Percentiles rank a stretch among this genome's conserved stretches.
Evolutionary conservation across 108 stramenopile species (phyloP).

Genomic region (Pseudonitzschia multistriata): DNA sequence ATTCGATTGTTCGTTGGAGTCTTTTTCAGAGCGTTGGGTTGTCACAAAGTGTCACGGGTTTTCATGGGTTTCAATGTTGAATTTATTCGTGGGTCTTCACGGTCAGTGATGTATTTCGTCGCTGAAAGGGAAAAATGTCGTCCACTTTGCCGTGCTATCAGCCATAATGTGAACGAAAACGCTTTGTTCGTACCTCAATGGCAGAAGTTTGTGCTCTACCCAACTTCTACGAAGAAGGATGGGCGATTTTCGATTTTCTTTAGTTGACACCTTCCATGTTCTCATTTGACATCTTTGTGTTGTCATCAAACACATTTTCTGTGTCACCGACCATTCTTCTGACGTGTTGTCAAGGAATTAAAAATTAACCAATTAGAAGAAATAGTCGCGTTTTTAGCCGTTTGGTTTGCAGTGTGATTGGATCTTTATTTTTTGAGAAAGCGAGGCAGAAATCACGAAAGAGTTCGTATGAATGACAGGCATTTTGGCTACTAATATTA

Average conservation of each 20-base stretch:
- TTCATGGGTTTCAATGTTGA: not conserved
- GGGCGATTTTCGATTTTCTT: not conserved
- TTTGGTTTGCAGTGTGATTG: not conserved
- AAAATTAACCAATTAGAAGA: slow-evolving; percentile 8
- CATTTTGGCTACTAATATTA: too few species aligned
- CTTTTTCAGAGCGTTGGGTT: not conserved
- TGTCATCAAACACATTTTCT: not conserved
- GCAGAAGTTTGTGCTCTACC: too few species aligned
- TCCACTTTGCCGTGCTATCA: not conserved
- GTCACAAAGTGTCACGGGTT: not conserved
- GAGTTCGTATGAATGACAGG: too few species aligned
- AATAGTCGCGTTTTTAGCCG: not conserved
- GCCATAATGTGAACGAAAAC: not conserved
- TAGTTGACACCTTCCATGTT: not conserved
- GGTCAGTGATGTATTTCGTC: not conserved
- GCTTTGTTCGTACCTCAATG: not conserved
- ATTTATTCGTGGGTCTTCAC: not conserved
- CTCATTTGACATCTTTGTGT: not conserved
- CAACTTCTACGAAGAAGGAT: not conserved
- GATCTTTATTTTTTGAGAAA: too few species aligned
- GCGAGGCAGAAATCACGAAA: too few species aligned
- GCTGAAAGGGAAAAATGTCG: not conserved
- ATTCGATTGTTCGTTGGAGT: not conserved
- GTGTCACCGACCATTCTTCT: not conserved
- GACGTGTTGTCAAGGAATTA: slow-evolving; percentile 6